These are phyloP conservation scores for Syzygium oleosum DNA, from an alignment of 345 rosid genomes.

Conservation along the genomic window DNA sequence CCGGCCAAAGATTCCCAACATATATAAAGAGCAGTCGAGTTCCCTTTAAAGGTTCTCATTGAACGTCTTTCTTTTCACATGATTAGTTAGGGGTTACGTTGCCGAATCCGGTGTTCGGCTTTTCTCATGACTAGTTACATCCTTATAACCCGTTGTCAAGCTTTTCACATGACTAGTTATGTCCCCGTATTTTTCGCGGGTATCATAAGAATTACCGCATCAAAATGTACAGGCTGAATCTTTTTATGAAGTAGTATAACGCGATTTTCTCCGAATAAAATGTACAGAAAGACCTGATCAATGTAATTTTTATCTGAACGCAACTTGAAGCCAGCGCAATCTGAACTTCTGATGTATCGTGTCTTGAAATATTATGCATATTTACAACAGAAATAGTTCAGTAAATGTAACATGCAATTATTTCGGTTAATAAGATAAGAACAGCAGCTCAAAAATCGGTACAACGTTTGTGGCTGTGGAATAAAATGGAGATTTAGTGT, in stretches of 20 bases:
- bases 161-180: neutral
- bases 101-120: neutral
- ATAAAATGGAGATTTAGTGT: neutral
- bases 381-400: neutral
- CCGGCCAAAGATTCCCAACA: too few species aligned
- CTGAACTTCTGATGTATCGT: neutral
- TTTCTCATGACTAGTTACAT: neutral
- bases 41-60: neutral
- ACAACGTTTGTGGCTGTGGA: neutral
- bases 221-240: neutral
- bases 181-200: neutral
- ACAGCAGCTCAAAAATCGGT: neutral
- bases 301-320: neutral
- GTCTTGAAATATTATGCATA: neutral
- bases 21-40: too few species aligned
- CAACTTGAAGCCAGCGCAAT: neutral
- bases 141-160: neutral
- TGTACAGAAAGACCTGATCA: neutral
- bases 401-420: neutral
- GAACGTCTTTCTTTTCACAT: neutral
- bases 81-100: neutral
- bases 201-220: neutral
- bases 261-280: neutral
- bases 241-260: neutral
- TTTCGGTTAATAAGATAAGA: neutral